Conservation (phyloP, 257 asterid species). For the Echium plantagineum region DNA sequence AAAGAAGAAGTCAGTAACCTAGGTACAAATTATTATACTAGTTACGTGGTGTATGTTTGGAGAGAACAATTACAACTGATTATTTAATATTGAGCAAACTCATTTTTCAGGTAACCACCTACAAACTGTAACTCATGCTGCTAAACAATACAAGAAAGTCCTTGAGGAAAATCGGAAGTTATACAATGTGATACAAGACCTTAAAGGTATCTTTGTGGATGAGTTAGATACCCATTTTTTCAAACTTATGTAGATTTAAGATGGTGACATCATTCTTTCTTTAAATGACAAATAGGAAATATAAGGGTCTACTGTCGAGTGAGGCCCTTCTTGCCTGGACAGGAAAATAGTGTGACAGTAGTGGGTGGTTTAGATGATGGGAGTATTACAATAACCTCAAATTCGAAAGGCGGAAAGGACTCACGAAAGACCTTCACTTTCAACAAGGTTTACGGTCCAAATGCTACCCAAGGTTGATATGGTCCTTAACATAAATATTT, state of each 20-base stretch:
- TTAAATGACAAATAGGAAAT: conserved; percentile 36
- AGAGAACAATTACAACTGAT: conserved; percentile 1
- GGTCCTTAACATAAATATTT: conserved; percentile 18
- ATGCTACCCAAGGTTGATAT: conserved; percentile 74
- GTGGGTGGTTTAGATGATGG: conserved; percentile 53
- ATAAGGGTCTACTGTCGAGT: conserved; percentile 87
- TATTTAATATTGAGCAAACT: conserved; percentile 6
- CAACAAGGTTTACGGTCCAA: conserved; percentile 67
- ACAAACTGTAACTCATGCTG: conserved; percentile 45
- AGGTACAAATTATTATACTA: conserved; percentile 27
- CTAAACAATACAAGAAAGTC: conserved; percentile 70
- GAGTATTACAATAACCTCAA: conserved; percentile 39
- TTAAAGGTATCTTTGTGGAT: conserved; percentile 49
- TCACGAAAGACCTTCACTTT: conserved; percentile 63
- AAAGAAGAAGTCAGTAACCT: conserved; percentile 56
- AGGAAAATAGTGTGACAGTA: conserved; percentile 27
- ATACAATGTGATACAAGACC: conserved; percentile 90
- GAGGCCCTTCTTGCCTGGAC: conserved; percentile 64
- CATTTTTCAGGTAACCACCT: conserved; percentile 50
- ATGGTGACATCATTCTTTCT: conserved; percentile 16
- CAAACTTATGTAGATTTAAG: neutral
- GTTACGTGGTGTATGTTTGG: neutral
- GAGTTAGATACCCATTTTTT: neutral
- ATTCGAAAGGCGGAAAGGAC: conserved; percentile 60
- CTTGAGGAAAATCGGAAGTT: conserved; percentile 76